These are phyloP conservation scores for Wilhelminamyces savonicus DNA, from an alignment of 805 yeast genomes.

Conservation along the genomic window DNA sequence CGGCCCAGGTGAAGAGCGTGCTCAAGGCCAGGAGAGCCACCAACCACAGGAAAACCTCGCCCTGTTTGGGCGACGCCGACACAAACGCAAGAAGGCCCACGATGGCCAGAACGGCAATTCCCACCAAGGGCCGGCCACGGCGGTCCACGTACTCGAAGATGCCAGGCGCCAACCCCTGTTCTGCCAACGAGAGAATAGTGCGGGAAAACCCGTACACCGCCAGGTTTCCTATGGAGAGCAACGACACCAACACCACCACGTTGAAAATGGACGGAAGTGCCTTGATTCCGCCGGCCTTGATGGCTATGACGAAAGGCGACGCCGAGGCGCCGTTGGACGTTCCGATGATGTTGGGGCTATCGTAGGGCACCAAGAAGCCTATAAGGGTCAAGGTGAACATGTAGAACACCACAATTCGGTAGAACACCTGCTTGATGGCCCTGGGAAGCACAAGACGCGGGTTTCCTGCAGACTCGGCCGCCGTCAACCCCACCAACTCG, in stretches of 20 bases:
- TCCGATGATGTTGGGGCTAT: slow-evolving; percentile 18
- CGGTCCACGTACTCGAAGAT: slow-evolving; percentile 29
- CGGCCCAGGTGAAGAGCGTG: slow-evolving; percentile 23
- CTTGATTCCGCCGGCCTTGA: slow-evolving; percentile 32
- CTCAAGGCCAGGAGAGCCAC: slow-evolving; percentile 21
- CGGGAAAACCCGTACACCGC: slow-evolving; percentile 39
- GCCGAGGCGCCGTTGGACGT: slow-evolving; percentile 26
- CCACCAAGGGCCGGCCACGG: slow-evolving; percentile 34
- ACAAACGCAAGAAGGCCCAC: slow-evolving; percentile 35
- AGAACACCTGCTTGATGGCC: slow-evolving; percentile 38
- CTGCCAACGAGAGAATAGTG: slow-evolving; percentile 33
- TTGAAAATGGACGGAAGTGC: slow-evolving; percentile 39
- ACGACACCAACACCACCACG: slow-evolving; percentile 34
- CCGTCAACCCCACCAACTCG: slow-evolving; percentile 35
- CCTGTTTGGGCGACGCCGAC: slow-evolving; percentile 32
- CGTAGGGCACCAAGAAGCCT: slow-evolving; percentile 33
- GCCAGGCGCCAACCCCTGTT: slow-evolving; percentile 35
- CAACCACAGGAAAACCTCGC: slow-evolving; percentile 27
- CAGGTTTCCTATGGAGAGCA: slow-evolving; percentile 37
- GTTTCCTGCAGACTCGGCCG: slow-evolving; percentile 28
- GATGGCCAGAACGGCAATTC: slow-evolving; percentile 25
- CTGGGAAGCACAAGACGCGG: slow-evolving; percentile 34
- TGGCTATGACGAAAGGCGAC: slow-evolving; percentile 39
- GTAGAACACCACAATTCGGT: slow-evolving; percentile 35
- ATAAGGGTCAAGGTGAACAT: slow-evolving; percentile 35